phyloP scores from a whole-genome alignment of 164 flowering plant genomes.

The Liquidambar formosana region DNA sequence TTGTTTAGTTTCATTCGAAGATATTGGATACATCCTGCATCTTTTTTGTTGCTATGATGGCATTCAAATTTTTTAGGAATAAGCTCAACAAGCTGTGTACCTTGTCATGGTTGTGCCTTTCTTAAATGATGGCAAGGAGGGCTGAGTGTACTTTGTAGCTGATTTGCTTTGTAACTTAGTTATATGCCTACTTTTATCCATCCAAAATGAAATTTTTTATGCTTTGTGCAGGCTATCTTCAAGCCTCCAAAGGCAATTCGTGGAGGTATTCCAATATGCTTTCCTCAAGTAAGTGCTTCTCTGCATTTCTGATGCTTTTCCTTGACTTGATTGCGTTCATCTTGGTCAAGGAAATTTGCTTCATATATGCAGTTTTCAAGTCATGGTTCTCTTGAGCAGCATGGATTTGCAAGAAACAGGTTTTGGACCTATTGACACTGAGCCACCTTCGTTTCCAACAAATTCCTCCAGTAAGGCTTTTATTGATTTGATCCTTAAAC shows the following conservation, averaged over 20 bases:
- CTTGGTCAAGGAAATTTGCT: slow-evolving; percentile 5
- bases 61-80: too few relatives aligned
- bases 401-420: slow-evolving; percentile 97
- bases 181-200: not conserved
- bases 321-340: slow-evolving; percentile 1
- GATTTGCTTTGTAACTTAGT: not conserved
- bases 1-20: too few relatives aligned
- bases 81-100: too few relatives aligned
- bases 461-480: slow-evolving; percentile 45
- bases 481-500: slow-evolving; percentile 79
- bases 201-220: not conserved
- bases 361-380: slow-evolving; percentile 59
- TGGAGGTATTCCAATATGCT: slow-evolving; percentile 97
- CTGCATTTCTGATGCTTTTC: slow-evolving; percentile 3
- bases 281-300: slow-evolving; percentile 75
- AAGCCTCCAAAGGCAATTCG: slow-evolving; percentile 94
- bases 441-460: slow-evolving; percentile 79
- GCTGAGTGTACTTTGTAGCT: too few relatives aligned
- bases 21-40: too few relatives aligned
- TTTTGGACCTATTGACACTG: slow-evolving; percentile 75
- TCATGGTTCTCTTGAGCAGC: slow-evolving; percentile 73
- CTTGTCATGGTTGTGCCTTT: too few relatives aligned
- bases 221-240: slow-evolving; percentile 62
- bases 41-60: too few relatives aligned
- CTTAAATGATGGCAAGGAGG: too few relatives aligned